Conservation (phyloP, 164 flowering plant genomes). For the Litsea cubeba region DNA sequence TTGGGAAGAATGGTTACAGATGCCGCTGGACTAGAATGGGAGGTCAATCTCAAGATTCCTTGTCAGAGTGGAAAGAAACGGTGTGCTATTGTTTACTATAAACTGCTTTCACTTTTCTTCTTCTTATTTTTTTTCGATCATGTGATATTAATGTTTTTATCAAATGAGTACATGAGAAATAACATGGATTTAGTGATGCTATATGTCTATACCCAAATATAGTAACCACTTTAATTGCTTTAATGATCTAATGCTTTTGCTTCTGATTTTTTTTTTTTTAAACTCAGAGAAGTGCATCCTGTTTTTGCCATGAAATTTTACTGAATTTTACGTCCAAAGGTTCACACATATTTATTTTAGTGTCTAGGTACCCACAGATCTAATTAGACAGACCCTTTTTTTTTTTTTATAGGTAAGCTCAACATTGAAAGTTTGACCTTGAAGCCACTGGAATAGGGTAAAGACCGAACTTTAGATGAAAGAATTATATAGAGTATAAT, state of each 20-base stretch:
- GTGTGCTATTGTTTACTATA: constrained; percentile 30
- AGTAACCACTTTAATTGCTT: background rate
- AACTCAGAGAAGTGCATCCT: background rate
- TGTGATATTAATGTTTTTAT: background rate
- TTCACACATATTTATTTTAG: background rate
- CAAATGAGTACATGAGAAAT: background rate
- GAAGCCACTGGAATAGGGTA: too few species aligned
- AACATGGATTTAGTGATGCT: background rate
- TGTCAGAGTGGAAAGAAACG: constrained; percentile 92
- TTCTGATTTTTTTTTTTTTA: background rate
- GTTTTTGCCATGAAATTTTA: background rate
- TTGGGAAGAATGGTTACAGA: constrained; percentile 85
- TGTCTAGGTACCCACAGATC: background rate
- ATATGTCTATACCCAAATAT: background rate
- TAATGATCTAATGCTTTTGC: background rate
- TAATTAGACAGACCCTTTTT: too few species aligned
- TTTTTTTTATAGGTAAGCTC: too few species aligned
- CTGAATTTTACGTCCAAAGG: background rate
- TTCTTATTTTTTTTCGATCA: too few species aligned
- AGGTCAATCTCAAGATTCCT: constrained; percentile 63
- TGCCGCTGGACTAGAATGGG: constrained; percentile 97
- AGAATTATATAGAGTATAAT: too few species aligned
- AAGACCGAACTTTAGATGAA: too few species aligned
- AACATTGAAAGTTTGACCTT: too few species aligned
- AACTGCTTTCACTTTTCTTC: background rate